Evolutionary conservation across 2,329 filamentous ascomycete genomes (phyloP).

Genomic region (Colletotrichum sp.): DNA sequence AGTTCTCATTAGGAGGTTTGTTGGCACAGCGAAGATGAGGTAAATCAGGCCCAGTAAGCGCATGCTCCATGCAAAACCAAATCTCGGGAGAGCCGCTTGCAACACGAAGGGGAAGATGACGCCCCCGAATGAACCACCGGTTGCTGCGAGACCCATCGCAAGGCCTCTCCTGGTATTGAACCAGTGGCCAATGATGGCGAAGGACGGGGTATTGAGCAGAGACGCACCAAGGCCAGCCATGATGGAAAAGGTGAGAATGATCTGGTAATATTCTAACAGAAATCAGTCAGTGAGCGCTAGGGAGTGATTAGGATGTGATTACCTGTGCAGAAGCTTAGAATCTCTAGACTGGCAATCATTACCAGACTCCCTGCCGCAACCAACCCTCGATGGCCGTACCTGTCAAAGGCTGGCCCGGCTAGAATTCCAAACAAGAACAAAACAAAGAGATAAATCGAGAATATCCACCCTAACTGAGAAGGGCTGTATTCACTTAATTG

Average conservation of each 20-base stretch:
- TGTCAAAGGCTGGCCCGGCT: conserved; percentile 86
- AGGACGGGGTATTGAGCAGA: conserved; percentile 81
- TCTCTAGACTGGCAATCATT: conserved; percentile 66
- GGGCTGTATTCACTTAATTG: conserved; percentile 73
- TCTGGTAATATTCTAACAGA: conserved; percentile 75
- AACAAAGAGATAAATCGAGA: conserved; percentile 81
- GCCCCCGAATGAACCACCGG: conserved; percentile 75
- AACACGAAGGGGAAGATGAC: conserved; percentile 67
- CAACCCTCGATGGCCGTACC: conserved; percentile 76
- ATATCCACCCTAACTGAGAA: conserved; percentile 83
- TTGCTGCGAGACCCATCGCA: conserved; percentile 81
- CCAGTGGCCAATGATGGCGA: conserved; percentile 82
- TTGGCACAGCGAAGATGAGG: conserved; percentile 46
- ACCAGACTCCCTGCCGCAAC: conserved; percentile 69
- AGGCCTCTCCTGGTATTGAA: conserved; percentile 78
- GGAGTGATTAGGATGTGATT: conserved; percentile 22
- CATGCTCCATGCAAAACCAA: conserved; percentile 46
- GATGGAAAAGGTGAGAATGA: conserved; percentile 80
- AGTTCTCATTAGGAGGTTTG: conserved; percentile 55
- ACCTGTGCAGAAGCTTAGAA: conserved; percentile 75
- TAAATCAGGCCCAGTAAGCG: conserved; percentile 54
- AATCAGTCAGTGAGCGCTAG: neutral
- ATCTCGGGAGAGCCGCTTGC: conserved; percentile 27
- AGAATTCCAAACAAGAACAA: conserved; percentile 85
- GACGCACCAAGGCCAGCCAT: conserved; percentile 76